A percentile compares a stretch with the other conserved stretches of the same genome.
phyloP scores from a whole-genome alignment of 805 yeast genomes.

The Wickerhamomyces silvicola region DNA sequence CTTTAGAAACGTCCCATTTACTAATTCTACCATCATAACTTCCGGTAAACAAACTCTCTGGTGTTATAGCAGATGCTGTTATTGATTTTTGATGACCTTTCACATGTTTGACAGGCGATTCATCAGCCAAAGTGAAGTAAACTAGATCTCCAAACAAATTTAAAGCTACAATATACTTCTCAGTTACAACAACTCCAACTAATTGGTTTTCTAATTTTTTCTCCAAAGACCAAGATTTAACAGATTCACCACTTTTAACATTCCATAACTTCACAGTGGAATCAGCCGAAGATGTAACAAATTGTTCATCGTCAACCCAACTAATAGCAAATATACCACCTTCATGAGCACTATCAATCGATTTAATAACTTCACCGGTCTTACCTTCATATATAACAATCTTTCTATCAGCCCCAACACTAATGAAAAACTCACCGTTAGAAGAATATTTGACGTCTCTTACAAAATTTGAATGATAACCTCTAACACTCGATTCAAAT shows the following conservation, averaged over 20 bases:
- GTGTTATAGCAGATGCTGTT: conserved; percentile 44
- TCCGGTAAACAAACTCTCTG: conserved; percentile 45
- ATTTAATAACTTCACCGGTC: conserved; percentile 65
- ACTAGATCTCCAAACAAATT: conserved; percentile 69
- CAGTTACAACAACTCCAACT: conserved; percentile 71
- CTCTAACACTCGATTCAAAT: conserved; percentile 66
- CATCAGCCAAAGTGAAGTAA: conserved; percentile 40
- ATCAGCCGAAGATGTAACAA: conserved; percentile 85
- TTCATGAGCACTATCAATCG: conserved; percentile 44
- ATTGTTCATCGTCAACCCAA: conserved; percentile 55
- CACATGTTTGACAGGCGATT: conserved; percentile 29
- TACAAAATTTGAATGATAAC: conserved; percentile 70
- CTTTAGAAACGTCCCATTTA: conserved; percentile 44
- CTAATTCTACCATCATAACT: conserved; percentile 75
- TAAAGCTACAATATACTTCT: conserved; percentile 54
- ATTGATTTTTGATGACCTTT: conserved; percentile 81
- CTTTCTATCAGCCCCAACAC: conserved; percentile 81
- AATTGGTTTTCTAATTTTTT: conserved; percentile 57
- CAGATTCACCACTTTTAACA: conserved; percentile 34
- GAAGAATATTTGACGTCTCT: conserved; percentile 80
- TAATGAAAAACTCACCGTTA: conserved; percentile 65
- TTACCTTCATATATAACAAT: conserved; percentile 81
- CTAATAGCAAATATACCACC: conserved; percentile 79
- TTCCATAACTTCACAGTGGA: conserved; percentile 63
- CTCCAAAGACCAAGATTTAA: conserved; percentile 46